Base-by-base conservation (phyloP, 2,329 filamentous ascomycete species). In the Cladosporium sp. region DNA sequence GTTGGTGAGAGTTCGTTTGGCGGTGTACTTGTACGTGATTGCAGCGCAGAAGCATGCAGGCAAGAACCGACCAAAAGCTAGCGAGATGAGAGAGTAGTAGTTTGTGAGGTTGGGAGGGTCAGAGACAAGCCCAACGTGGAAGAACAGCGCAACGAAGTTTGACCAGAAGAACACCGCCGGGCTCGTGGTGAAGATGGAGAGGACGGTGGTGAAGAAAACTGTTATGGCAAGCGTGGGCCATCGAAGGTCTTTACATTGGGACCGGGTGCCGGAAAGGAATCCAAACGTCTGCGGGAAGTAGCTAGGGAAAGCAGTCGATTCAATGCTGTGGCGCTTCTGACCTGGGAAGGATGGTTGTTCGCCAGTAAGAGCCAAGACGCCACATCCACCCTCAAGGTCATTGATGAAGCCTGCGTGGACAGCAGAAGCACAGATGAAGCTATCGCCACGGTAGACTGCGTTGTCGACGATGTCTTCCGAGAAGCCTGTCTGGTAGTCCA, bases 281-380 rank as follows among this genome's bases (percentile, higher is more conserved):
- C 81, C 82, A 66, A 89, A 96, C 0, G 90, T 85, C 24, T 88
- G 84, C 1, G 93, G 93, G 61, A 99, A 99, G 57, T 89, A 89
- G 0, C 89, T 92, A 55, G 90, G 81, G 64, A 99, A 99, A 4
- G 70, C 79, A 48, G 88, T 75, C 56, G 89, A 95, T 22, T 74
- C 70, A 56, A 97, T 89, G 47, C 86, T 88, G 62, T 95, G 77
- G n/a, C 76, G 77, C 42, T 80, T 78, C 8, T 84, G 83, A 32
- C 50, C 43, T 37, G 77, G 70, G 63, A 84, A 96, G 43, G 78
- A 72, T 49, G 77, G 72, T 50, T 82, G 80, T 49, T 84, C 78
- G 18, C 91, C 91, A 18, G 88, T 77, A 32, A 93, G 76, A 48
- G 81, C 78, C 27, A 93, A 79, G 3, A 95, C 88, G 51, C 90